Percentiles rank a stretch among this genome's conserved stretches.
Evolutionary conservation across 495 filamentous ascomycete species (phyloP).

Genomic region (Lepidopterella palustris): DNA sequence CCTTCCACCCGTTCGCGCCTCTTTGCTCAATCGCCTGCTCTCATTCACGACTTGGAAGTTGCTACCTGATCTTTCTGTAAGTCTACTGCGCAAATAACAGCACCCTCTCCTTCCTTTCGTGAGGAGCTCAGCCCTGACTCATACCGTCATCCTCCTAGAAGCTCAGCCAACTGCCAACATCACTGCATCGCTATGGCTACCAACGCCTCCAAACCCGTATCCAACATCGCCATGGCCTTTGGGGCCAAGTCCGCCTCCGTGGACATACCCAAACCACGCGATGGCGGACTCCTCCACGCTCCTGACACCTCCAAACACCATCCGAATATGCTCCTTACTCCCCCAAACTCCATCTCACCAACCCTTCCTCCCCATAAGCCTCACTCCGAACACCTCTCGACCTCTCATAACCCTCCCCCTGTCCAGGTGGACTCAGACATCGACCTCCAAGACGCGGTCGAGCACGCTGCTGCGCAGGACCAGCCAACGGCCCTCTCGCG

Average conservation of each 20-base stretch:
- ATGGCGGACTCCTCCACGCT: conserved; percentile 40
- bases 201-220: conserved; percentile 36
- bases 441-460: conserved; percentile 67
- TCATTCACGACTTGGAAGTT: not conserved
- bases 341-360: conserved; percentile 93
- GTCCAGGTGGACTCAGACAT: conserved; percentile 79
- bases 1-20: not conserved
- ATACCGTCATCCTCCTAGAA: not conserved
- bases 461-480: conserved; percentile 44
- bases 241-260: conserved; percentile 55
- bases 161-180: not conserved
- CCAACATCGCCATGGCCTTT: conserved; percentile 58
- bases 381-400: conserved; percentile 40
- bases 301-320: conserved; percentile 55
- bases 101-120: not conserved
- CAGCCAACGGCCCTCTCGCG: conserved; percentile 32
- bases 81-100: not conserved
- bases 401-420: conserved; percentile 49
- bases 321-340: conserved; percentile 69
- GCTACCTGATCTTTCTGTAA: not conserved
- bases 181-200: conserved; percentile 48
- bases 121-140: not conserved
- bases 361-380: conserved; percentile 75
- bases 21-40: not conserved
- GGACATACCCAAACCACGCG: conserved; percentile 65